These are phyloP conservation scores for Corymbia calophylla DNA, from an alignment of 441 rosid genomes.

Conservation along the genomic window DNA sequence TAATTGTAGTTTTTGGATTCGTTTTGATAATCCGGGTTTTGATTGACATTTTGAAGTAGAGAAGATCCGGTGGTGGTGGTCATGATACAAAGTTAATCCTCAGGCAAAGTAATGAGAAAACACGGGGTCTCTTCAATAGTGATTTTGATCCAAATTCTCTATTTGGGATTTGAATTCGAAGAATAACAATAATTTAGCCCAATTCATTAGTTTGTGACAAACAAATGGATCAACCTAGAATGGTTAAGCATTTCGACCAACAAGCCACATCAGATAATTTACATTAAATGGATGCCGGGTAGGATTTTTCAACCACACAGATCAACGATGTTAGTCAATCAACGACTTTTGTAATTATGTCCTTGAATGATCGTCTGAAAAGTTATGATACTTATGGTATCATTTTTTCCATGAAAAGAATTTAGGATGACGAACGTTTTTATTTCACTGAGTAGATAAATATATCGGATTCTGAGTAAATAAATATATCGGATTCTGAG, in stretches of 20 bases:
- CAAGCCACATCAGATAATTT: accelerated
- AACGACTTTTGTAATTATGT: background rate
- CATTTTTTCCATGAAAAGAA: background rate
- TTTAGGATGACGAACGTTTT: background rate
- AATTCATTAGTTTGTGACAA: background rate
- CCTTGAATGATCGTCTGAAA: background rate
- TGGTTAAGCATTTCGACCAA: background rate
- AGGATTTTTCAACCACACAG: background rate
- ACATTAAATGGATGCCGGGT: background rate
- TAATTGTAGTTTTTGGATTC: background rate
- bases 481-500: background rate
- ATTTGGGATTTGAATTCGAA: background rate
- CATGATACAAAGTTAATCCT: background rate
- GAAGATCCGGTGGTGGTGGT: background rate
- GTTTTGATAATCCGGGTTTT: background rate
- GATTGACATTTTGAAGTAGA: background rate
- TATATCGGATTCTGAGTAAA: background rate
- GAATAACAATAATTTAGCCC: background rate
- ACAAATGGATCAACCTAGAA: background rate
- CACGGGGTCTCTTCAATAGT: background rate
- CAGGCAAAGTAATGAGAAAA: background rate
- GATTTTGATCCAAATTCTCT: background rate
- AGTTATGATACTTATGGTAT: accelerated
- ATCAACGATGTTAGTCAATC: background rate
- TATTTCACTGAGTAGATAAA: background rate